Evolutionary conservation across 2,329 filamentous ascomycete genomes (phyloP).

Genomic region (Ophiostoma quercus): DNA sequence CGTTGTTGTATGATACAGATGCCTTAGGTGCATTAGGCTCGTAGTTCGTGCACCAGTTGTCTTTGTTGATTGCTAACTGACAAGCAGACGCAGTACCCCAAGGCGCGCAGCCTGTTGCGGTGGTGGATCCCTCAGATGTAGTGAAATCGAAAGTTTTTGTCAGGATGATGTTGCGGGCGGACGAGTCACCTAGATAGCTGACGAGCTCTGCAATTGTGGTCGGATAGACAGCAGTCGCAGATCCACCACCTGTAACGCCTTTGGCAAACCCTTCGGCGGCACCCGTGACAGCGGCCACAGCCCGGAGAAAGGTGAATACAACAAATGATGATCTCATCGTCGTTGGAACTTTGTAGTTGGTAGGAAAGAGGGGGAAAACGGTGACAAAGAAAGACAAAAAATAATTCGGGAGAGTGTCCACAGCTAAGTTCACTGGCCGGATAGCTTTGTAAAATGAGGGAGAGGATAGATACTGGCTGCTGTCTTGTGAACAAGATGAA

Average conservation of each 20-base stretch:
- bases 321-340: neutral
- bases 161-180: neutral
- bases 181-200: conserved; percentile 7
- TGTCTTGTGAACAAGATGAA: too few species aligned
- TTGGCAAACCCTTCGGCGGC: conserved; percentile 2
- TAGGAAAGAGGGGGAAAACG: neutral
- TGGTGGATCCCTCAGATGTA: conserved; percentile 7
- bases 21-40: conserved; percentile 2
- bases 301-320: neutral
- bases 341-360: neutral
- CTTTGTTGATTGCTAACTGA: conserved; percentile 9
- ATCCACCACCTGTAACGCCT: conserved; percentile 4
- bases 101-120: conserved; percentile 2
- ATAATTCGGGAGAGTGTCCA: too few species aligned
- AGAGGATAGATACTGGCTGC: too few species aligned
- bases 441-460: too few species aligned
- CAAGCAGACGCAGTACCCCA: conserved; percentile 7
- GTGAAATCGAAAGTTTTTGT: conserved; percentile 8
- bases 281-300: conserved; percentile 1
- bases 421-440: too few species aligned
- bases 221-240: conserved; percentile 7
- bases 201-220: neutral
- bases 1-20: conserved; percentile 6
- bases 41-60: conserved; percentile 12
- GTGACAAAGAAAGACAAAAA: neutral